Base-by-base conservation (phyloP, 179 eudicot species). In the Spinacia oleracea region DNA sequence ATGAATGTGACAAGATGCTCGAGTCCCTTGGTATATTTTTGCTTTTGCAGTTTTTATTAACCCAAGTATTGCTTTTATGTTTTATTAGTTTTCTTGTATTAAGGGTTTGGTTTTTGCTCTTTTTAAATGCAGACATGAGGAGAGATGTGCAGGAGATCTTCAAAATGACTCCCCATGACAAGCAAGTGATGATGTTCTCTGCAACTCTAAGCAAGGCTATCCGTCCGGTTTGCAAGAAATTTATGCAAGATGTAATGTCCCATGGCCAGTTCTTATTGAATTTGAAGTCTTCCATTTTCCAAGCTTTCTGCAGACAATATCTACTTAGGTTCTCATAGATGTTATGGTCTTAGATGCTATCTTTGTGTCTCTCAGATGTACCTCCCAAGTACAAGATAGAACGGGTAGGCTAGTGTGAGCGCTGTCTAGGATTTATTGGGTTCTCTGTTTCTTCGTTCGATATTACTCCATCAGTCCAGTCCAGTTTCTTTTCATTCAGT, bases 101-200 rank as follows among this genome's bases (percentile, higher is more conserved):
- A 15, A 16, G 21, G n/a, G 29, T 0, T 8, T 42, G 3, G 6
- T 4, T 67, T 25, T 18, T 65, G 5, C 12, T 43, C 0, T 21
- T 35, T 55, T 79, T 20, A 59, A 1, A 23, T 72, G 73, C 85
- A 95, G 97, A 93, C 80, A 95, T 93, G 98, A 86, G 97, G 87
- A 92, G 91, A 82, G 99, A 96, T 85, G 99, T 96, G 78, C 99
- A 96, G 80, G 96, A 90, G 78, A 96, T 96, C 34, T 96, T 96
- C 87, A 96, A 90, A 89, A 92, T 93, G 98, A 94, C 99, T 18
- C 99, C 98, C 70, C 99, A 96, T 84, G 99, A 96, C 81, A 96
- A 96, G 86, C 99, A 96, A 90, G 99, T 96, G 23, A 96, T 96
- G 99, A 96, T 96, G 99, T 96, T 96, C 64, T 96, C 99, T 16